Evolutionary conservation across 1,284 basidiomycete species (phyloP), one percentile per base, ranked within the genome.

Genomic region (Cutaneotrichosporon sp.): DNA sequence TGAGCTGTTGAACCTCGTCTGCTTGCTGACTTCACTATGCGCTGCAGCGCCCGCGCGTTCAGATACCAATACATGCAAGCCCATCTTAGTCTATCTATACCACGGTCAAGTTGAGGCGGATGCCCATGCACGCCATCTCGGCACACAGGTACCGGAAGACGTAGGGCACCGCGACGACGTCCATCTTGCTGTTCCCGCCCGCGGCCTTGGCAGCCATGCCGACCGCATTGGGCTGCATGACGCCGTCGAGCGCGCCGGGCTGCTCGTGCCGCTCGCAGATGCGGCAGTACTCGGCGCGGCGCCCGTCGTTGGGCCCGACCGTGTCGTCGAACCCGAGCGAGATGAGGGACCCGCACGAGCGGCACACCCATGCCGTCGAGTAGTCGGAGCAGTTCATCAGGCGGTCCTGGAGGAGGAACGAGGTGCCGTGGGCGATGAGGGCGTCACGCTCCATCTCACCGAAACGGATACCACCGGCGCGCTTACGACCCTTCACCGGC

Each of bases 371-470:
- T 3, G 94, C 91, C 0, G 95, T 98, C 36, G 94, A 97, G 80
- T 99, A 99, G 81, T 99, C 97, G 45, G 95, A 99, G 78, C 97
- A 99, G 81, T 99, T 99, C 95, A 99, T 99, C 75, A 99, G 82
- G 58, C 97, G 86, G 79, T 99, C 97, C 83, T 99, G 95, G 25
- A 99, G 85, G 50, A 99, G 85, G 88, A 97, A 99, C 7, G 92
- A 93, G 6, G 97, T 97, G 46, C 97, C 97, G 81, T 99, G 97
- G 4, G 97, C 97, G 70, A 99, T 92, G 56, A 99, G 85, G 16
- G 97, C 95, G 76, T 99, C 97, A 62, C 97, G 91, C 81, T 99
- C 97, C 97, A 99, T 99, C 82, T 99, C 97, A 72, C 97, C 97
- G 80, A 99, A 99, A 67, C 97, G 95, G 73, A 99, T 99, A 79